Evolutionary conservation across 768 basidiomycete genomes (phyloP), one percentile per base, ranked within the genome.

Genomic region (Phaeolepiota aurea): DNA sequence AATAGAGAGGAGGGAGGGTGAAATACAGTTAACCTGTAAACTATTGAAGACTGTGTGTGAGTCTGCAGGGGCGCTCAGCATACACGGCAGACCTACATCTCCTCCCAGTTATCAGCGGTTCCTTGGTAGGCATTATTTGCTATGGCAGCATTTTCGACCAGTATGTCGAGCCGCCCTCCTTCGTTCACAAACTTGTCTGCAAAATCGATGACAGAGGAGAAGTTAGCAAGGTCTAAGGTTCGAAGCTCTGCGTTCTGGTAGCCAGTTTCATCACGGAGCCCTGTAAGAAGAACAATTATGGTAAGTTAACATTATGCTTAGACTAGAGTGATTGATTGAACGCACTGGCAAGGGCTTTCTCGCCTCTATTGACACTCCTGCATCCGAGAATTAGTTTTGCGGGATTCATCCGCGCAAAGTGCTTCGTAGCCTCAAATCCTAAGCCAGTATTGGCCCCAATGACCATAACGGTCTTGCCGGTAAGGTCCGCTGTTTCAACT

Each of bases 361-460:
- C 46, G 3, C 65, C 69, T 40, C 58, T 65, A n/a, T 49, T 45
- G 34, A 59, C 36, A 36, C 44, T 63, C 12, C 69, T 51, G 43
- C 66, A 71, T 3, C 55, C 66, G 9, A 73, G 20, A 16, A 73
- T 59, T 3, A 72, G 49, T 36, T 53, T 56, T 1, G 38, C 61
- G n/a, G 71, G 58, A 33, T 62, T 62, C 71, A 73, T 69, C 1
- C 45, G 32, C 0, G 69, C 70, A 28, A 74, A 67, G 40, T 72
- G 66, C 41, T 64, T 69, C 4, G 64, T 54, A 1, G 69, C 62
- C 45, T 74, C 71, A 30, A 71, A 62, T 1, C 74, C 74, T 3
- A 75, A 41, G 2, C 74, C 78, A 16, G 60, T 59, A 46, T 79
- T 79, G 2, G 75, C 71, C 4, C 64, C 66, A 19, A 65, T 60